Base-by-base conservation (phyloP, 2,329 filamentous ascomycete genomes). In the Penicillium sp. region DNA sequence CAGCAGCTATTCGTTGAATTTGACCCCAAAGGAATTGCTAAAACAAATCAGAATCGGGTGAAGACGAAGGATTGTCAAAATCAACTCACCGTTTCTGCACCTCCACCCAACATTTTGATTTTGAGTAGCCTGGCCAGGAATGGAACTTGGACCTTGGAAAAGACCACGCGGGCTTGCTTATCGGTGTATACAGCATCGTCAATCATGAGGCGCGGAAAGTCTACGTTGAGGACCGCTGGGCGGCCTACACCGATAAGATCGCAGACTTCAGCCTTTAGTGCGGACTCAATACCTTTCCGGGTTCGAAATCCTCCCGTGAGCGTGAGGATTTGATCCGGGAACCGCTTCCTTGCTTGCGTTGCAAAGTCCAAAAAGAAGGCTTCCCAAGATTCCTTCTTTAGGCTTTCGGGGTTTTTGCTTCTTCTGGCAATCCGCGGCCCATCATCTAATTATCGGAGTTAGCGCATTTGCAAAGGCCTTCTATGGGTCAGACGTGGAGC, bases 291-390 rank as follows among this genome's bases (percentile, higher is more conserved):
- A 0, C 74, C 79, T 0, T 61, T 60, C 2, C 77, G 67, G 0
- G 77, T 80, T 0, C 83, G 77, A 64, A 87, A 86, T 0, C 84
- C 85, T 3, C 85, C 84, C 0, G 83, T 86, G 1, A 87, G 78
- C 69, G 82, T 77, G 13, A 83, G 61, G 0, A 76, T 71, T 0
- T 79, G 67, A 5, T 73, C 59, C 0, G 75, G 73, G 37, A 81
- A 75, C 26, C 66, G 65, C 6, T 67, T 62, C 18, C 80, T 74
- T 24, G 81, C 76, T 5, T 73, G 67, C 10, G 71, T 70, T 0
- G 82, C 82, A 55, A 87, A 88, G 16, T 86, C 81, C 0, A 87
- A 71, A 68, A 88, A 88, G 73, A 85, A 87, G 0, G 83, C 82
- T 59, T 88, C 85, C 13, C 85, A 78, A 63, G 28, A 34, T 34